Evolutionary conservation across 2,329 filamentous ascomycete species (phyloP).

Genomic region (Peltaster fructicola): DNA sequence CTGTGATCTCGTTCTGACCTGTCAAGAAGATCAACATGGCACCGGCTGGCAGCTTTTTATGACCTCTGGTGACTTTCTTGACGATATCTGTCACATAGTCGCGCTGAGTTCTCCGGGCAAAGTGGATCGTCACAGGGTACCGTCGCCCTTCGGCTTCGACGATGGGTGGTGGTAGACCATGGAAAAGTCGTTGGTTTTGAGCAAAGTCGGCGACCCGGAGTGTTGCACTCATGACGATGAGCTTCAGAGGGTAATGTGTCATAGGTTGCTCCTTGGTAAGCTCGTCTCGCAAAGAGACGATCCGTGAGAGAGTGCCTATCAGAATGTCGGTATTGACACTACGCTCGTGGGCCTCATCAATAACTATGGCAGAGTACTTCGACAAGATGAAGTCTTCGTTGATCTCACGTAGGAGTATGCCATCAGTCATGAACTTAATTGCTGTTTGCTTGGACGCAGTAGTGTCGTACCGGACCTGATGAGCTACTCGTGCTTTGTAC

Average conservation of each 20-base stretch:
- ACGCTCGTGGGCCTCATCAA: slow-evolving; percentile 93
- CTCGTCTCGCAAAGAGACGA: slow-evolving; percentile 65
- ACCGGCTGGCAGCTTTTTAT: slow-evolving; percentile 75
- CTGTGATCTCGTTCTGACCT: slow-evolving; percentile 76
- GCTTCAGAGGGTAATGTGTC: slow-evolving; percentile 58
- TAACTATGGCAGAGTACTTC: slow-evolving; percentile 85
- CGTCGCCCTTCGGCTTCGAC: slow-evolving; percentile 84
- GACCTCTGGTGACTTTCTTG: slow-evolving; percentile 69
- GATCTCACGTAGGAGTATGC: slow-evolving; percentile 81
- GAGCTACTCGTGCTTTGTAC: slow-evolving; percentile 60
- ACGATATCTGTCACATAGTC: slow-evolving; percentile 89
- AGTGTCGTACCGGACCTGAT: slow-evolving; percentile 86
- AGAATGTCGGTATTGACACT: slow-evolving; percentile 96
- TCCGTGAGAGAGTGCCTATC: slow-evolving; percentile 90
- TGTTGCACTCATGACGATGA: slow-evolving; percentile 97
- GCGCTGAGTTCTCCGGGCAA: slow-evolving; percentile 60
- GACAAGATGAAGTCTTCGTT: slow-evolving; percentile 71
- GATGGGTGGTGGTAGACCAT: slow-evolving; percentile 52
- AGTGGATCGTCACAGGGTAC: slow-evolving; percentile 78
- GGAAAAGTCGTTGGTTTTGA: slow-evolving; percentile 65
- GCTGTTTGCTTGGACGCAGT: slow-evolving; percentile 64
- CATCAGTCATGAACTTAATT: slow-evolving; percentile 98
- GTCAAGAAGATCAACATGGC: slow-evolving; percentile 90
- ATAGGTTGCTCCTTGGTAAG: slow-evolving; percentile 54
- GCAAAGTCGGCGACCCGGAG: slow-evolving; percentile 80